phyloP scores from a whole-genome alignment of 352 stramenopile species.

The Phytophthora parvispora region DNA sequence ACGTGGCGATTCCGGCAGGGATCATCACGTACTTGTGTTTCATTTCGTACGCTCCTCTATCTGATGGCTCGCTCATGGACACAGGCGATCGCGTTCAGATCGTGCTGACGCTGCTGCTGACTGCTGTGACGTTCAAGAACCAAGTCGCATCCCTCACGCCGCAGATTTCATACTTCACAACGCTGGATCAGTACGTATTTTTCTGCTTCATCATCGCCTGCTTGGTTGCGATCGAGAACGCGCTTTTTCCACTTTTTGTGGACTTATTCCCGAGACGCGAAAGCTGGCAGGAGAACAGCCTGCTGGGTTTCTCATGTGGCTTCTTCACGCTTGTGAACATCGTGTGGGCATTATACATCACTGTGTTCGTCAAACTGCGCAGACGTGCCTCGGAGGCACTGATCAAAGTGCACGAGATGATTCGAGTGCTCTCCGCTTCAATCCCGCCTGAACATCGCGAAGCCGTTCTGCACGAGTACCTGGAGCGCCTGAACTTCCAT shows the following conservation, averaged over 20 bases:
- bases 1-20: constrained; percentile 52
- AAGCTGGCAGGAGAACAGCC: constrained; percentile 37
- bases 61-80: constrained; percentile 48
- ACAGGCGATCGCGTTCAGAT: constrained; percentile 64
- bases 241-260: constrained; percentile 52
- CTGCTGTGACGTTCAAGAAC: constrained; percentile 73
- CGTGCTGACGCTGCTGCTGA: constrained; percentile 68
- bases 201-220: constrained; percentile 73
- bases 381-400: constrained; percentile 25
- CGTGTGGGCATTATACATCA: constrained; percentile 37
- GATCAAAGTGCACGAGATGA: constrained; percentile 49
- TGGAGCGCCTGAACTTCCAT: constrained; percentile 19
- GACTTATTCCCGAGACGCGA: constrained; percentile 18
- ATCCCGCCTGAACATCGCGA: constrained; percentile 40
- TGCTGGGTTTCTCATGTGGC: constrained; percentile 46
- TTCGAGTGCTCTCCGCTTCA: constrained; percentile 39
- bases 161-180: constrained; percentile 75
- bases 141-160: constrained; percentile 59
- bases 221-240: constrained; percentile 65
- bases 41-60: constrained; percentile 53
- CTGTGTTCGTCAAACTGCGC: constrained; percentile 42
- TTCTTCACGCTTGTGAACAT: constrained; percentile 57
- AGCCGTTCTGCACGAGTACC: constrained; percentile 32
- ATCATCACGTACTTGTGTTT: constrained; percentile 73
- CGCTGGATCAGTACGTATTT: constrained; percentile 71